Conservation (phyloP, 345 rosid species). For the Aquilaria yunnanensis region DNA sequence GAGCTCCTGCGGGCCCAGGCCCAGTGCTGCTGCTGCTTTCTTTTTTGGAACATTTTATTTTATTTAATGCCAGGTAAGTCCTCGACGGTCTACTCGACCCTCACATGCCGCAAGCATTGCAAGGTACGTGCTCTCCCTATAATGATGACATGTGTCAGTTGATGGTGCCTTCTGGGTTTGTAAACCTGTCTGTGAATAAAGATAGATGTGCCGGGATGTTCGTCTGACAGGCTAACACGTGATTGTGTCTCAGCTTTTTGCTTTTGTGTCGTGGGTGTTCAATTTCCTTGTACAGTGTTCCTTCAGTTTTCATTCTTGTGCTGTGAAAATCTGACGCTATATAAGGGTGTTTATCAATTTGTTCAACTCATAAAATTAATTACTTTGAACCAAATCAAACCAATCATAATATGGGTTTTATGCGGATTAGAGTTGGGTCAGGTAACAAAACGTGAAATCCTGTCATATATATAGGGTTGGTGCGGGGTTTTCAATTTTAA, state of each 20-base stretch:
- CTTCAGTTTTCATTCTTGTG: background rate
- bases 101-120: background rate
- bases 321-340: background rate
- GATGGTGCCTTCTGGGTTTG: background rate
- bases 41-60: conserved; percentile 17
- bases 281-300: background rate
- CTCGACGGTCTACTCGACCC: background rate
- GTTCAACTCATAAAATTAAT: too few species aligned
- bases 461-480: too few species aligned
- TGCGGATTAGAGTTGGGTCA: too few species aligned
- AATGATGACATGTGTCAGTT: background rate
- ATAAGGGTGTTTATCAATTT: too few species aligned
- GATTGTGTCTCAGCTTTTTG: background rate
- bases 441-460: too few species aligned
- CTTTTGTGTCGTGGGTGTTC: background rate
- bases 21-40: conserved; percentile 15
- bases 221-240: background rate
- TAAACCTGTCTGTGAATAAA: background rate
- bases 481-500: too few species aligned
- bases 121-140: background rate
- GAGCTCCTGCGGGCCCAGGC: conserved; percentile 26
- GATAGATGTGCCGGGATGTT: background rate
- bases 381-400: too few species aligned
- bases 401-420: too few species aligned
- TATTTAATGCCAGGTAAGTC: conserved; percentile 1